Evolutionary conservation across 257 asterid genomes (phyloP).

Genomic region (Solanum dulcamara): DNA sequence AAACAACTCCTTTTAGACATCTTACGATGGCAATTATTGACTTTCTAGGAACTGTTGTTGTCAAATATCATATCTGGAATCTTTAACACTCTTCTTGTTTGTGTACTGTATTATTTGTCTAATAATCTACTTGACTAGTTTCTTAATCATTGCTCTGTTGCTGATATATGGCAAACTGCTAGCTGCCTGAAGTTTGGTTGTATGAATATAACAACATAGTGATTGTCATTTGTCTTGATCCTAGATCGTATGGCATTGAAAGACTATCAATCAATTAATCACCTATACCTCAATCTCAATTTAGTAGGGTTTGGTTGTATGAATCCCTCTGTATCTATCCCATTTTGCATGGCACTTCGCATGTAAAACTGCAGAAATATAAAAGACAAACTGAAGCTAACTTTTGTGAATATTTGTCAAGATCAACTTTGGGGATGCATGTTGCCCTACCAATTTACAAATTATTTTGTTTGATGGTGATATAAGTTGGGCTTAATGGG

Average conservation of each 20-base stretch:
- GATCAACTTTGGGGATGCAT: not conserved
- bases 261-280: not conserved
- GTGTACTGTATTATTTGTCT: not conserved
- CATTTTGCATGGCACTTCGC: not conserved
- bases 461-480: not conserved
- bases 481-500: too few species aligned
- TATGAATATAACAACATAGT: not conserved
- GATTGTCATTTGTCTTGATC: not conserved
- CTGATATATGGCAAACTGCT: not conserved
- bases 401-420: not conserved
- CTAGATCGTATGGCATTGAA: not conserved
- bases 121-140: not conserved
- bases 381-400: not conserved
- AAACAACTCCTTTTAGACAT: not conserved
- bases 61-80: not conserved
- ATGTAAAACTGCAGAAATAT: not conserved
- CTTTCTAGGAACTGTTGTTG: not conserved
- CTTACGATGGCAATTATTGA: not conserved
- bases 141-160: not conserved
- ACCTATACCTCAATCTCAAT: not conserved
- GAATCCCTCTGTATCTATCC: not conserved
- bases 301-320: not conserved
- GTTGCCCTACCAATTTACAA: not conserved
- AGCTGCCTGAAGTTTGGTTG: not conserved
- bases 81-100: not conserved